phyloP scores from a whole-genome alignment of 495 filamentous ascomycete genomes.

The Podospora comata region DNA sequence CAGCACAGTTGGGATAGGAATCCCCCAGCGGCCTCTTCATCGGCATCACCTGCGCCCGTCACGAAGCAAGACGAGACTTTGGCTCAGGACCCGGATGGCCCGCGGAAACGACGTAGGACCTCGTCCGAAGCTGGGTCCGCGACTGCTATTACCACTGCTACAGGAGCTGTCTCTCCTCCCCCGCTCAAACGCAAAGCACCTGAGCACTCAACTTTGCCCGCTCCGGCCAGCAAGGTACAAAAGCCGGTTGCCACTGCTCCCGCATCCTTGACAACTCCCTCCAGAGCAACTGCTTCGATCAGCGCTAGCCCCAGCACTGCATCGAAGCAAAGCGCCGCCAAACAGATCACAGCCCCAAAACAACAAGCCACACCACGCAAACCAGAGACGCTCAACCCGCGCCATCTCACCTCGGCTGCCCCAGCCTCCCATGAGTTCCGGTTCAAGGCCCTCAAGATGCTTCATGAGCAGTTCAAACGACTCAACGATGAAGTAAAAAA shows the following conservation, averaged over 20 bases:
- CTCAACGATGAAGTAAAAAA: slow-evolving; percentile 65
- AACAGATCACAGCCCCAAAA: slow-evolving; percentile 7
- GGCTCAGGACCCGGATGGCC: slow-evolving; percentile 20
- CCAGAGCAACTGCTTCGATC: neutral
- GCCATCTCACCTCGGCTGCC: slow-evolving; percentile 61
- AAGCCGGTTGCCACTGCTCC: neutral
- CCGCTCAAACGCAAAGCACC: slow-evolving; percentile 30
- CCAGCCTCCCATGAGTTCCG: slow-evolving; percentile 70
- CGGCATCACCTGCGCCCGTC: slow-evolving; percentile 6
- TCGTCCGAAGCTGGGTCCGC: slow-evolving; percentile 20
- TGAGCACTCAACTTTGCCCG: neutral
- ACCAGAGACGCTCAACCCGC: slow-evolving; percentile 68
- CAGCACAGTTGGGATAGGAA: slow-evolving; percentile 40
- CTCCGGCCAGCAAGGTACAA: neutral
- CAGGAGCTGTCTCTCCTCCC: slow-evolving; percentile 5
- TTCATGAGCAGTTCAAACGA: slow-evolving; percentile 70
- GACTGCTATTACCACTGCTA: neutral
- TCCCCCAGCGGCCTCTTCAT: neutral
- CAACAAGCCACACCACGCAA: slow-evolving; percentile 30
- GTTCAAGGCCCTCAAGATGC: slow-evolving; percentile 60
- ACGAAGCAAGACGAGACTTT: neutral
- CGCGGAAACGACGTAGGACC: slow-evolving; percentile 34
- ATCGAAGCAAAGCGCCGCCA: slow-evolving; percentile 2
- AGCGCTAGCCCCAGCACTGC: neutral
- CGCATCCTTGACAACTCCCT: slow-evolving; percentile 6